Evolutionary conservation across 2,329 filamentous ascomycete species (phyloP), one percentile per base, ranked within the genome.

Genomic region (Xylaria digitata): DNA sequence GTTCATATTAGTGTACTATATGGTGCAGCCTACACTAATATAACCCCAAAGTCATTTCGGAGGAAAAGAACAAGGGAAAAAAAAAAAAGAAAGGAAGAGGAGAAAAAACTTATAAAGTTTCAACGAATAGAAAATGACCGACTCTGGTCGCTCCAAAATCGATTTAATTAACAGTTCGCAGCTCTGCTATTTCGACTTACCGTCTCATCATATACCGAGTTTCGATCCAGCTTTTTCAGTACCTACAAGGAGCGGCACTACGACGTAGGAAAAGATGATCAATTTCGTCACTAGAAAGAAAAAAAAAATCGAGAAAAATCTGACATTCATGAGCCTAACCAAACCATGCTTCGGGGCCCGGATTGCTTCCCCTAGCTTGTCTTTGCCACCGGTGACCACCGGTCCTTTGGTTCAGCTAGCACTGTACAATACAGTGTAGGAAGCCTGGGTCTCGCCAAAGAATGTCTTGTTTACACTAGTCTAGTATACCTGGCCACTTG

Each of bases 291-390:
- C 64, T 17, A 2, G 34, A 37, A 37, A 26, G 17, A 37, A 32
- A 23, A 23, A 48, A 54, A 40, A 15, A 40, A 40, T 15, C 11
- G 13, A 40, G 60, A 60, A 56, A 52, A 62, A 60, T 19, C 37
- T 43, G 46, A 43, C 49, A 46, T n/a, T 57, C 43, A 32, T 45
- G 19, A 37, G 48, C 40, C 53, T 23, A 56, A 43, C 56, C n/a
- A 26, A 61, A 50, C 56, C 60, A 64, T 61, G 56, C 40, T 30
- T 61, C 37, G 42, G 63, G 34, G 26, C 50, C 50, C 68, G 68
- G 68, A 37, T 70, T 66, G 45, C 63, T 70, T 70, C 68, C 68
- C 68, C 68, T 70, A 70, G 68, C 58, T 57, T 55, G 58, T 21
- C 50, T 57, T 58, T 53, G 52, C 55, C 60, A 69, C 60, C 56